Base-by-base conservation (phyloP, 768 basidiomycete genomes). In the Suillus subaureus region DNA sequence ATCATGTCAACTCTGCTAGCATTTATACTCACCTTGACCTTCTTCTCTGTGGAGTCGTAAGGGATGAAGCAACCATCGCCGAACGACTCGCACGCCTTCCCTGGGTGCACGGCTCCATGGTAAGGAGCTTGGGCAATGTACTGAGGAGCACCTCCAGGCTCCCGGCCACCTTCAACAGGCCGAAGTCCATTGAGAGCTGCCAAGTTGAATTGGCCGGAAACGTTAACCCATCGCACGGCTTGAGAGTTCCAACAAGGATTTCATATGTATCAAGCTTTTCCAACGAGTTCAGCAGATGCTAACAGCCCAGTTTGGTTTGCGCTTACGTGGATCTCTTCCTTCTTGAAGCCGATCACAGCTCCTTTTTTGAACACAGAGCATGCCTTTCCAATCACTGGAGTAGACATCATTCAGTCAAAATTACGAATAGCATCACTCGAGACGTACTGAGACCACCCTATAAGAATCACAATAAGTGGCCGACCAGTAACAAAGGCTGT, bases 91-190 rank as follows among this genome's bases (percentile, higher is more conserved):
- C 85, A 83, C 37, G 81, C 82, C 75, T 91, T 92, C n/a, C 89
- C 91, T 7, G 89, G 88, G 71, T 87, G 83, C 40, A 82, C 79
- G 11, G 80, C 82, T 26, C 77, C 79, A 15, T 85, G 77, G 77
- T 88, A 72, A 13, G 80, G 78, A 4, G 88, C 90, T 70, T 86
- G 83, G 6, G 84, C 87, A 64, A 93, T 79, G 74, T 84, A 91
- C 21, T 91, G 78, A 8, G 79, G 80, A 1, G 82, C 79, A n/a
- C 89, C 89, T 64, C 88, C 82, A 16, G 80, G 78, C 72, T 92
- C 91, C 35, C 75, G 79, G 3, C 91, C 91, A 58, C 87, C 91
- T 66, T 91, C 89, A 42, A 93, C 88, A 1, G 89, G 89, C 6
- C 66, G 75, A 56, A 76, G 76, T 56, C 83, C 78, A 31, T 21